Conservation (phyloP, 768 basidiomycete species). For the Podaxis carcinomalis region DNA sequence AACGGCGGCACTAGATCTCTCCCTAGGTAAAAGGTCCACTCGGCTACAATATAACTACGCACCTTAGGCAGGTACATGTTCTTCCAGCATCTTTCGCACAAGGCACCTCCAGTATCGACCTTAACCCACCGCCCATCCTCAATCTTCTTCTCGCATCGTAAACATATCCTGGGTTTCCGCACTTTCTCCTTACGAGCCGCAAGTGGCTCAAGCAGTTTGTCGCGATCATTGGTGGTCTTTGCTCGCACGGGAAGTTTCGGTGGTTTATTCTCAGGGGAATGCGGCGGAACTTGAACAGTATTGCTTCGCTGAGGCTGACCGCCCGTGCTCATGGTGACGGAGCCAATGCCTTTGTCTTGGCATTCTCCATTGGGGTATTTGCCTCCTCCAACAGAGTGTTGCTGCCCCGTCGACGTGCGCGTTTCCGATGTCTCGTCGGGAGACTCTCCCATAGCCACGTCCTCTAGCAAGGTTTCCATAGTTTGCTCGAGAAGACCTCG, state of each 20-base stretch:
- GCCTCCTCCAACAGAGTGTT: neutral
- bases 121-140: slow-evolving; percentile 81
- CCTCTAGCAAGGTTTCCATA: slow-evolving; percentile 12
- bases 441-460: slow-evolving; percentile 17
- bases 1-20: slow-evolving; percentile 71
- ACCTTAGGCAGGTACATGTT: slow-evolving; percentile 94
- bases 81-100: slow-evolving; percentile 95
- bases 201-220: slow-evolving; percentile 17
- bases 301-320: slow-evolving; percentile 41
- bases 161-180: slow-evolving; percentile 40
- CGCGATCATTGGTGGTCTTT: slow-evolving; percentile 35
- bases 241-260: slow-evolving; percentile 55
- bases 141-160: slow-evolving; percentile 64
- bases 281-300: slow-evolving; percentile 40
- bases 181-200: slow-evolving; percentile 27
- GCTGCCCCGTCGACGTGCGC: slow-evolving; percentile 1
- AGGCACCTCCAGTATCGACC: slow-evolving; percentile 67
- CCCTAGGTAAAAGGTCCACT: neutral
- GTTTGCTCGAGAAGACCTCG: slow-evolving; percentile 14
- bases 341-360: slow-evolving; percentile 1
- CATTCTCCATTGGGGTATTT: neutral
- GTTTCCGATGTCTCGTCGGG: slow-evolving; percentile 16
- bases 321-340: slow-evolving; percentile 12
- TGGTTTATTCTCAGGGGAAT: slow-evolving; percentile 38
- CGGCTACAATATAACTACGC: slow-evolving; percentile 18